phyloP scores from a whole-genome alignment of 202 grass and related monocot genomes.

The Panicum hallii region DNA sequence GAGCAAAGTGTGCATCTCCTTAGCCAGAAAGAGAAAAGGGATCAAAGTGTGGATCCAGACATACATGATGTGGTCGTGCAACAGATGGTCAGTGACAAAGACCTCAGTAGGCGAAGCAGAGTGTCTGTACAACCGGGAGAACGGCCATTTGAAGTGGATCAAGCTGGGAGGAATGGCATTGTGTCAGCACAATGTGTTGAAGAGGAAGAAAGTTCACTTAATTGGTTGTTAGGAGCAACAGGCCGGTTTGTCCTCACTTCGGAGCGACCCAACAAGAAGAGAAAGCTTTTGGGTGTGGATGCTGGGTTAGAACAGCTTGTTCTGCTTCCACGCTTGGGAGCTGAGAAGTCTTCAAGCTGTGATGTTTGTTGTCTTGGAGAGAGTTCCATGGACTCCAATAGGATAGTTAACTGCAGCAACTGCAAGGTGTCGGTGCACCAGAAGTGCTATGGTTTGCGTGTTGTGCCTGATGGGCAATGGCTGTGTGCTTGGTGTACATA shows the following conservation, averaged over 20 bases:
- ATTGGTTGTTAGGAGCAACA: slow-evolving; percentile 79
- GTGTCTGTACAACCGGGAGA: slow-evolving; percentile 46
- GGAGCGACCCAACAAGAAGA: slow-evolving; percentile 96
- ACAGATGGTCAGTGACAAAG: slow-evolving; percentile 47
- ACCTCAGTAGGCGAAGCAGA: slow-evolving; percentile 42
- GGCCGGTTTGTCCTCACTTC: slow-evolving; percentile 87
- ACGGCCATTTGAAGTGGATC: slow-evolving; percentile 38
- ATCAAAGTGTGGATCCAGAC: slow-evolving; percentile 41
- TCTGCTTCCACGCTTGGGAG: slow-evolving; percentile 57
- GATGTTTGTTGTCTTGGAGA: slow-evolving; percentile 82
- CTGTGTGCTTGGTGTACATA: slow-evolving; percentile 77
- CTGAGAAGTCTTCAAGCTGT: slow-evolving; percentile 52
- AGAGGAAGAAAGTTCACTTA: slow-evolving; percentile 55
- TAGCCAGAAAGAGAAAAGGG: slow-evolving; percentile 32
- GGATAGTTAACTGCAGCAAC: slow-evolving; percentile 65
- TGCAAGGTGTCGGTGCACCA: slow-evolving; percentile 86
- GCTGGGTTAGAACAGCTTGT: slow-evolving; percentile 86
- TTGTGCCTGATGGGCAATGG: slow-evolving; percentile 63
- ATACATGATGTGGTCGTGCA: slow-evolving; percentile 58
- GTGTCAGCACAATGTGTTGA: slow-evolving; percentile 28
- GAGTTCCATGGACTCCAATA: slow-evolving; percentile 54
- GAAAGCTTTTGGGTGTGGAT: slow-evolving; percentile 82
- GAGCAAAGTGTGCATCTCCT: slow-evolving; percentile 34
- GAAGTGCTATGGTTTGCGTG: slow-evolving; percentile 92
- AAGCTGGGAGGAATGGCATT: slow-evolving; percentile 34